Base-by-base conservation (phyloP, 1,284 basidiomycete species). In the Heterobasidion parviporum region DNA sequence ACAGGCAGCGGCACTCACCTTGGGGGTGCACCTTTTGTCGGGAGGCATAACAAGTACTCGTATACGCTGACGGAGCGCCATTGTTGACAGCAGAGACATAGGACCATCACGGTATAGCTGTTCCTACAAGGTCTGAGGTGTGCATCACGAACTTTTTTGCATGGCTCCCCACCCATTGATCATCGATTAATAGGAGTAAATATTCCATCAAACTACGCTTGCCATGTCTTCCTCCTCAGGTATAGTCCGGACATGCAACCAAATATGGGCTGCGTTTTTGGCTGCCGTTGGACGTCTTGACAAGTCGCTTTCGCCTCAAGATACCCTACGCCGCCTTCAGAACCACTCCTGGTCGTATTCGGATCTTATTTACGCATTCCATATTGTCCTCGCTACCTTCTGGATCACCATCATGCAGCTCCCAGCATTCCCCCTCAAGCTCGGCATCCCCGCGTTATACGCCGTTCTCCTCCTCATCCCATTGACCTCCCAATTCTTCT, bases 401-500 rank as follows among this genome's bases (percentile, higher is more conserved):
- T 92, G 87, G 78, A 73, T 98, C 57, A 76, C 73, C 54, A 76
- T 96, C 61, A 94, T 97, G 88, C 71, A 79, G 55, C 72, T 74
- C 0, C 89, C 90, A 0, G 74, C 76, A 6, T 85, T 89, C 64
- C 82, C 89, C 6, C 70, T 83, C 66, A 97, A 96, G 70, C 78
- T 98, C 47, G 61, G 79, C 57, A 89, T 98, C 64, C 91, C 94
- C n/a, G 56, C 82, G 12, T 71, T 88, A 41, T 97, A 90, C 72
- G 68, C 71, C 48, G 66, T 79, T 38, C 86, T 81, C 12, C 75
- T 97, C 54, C 74, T 94, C 55, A 69, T 98, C 45, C 96, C 96
- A 0, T 76, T 96, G 58, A 94, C 94, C 0, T 89, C 84, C 36
- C 96, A 98, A 70, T 94, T 99, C 74, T 87, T 98, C 74, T 64